Conservation (phyloP, 2,329 filamentous ascomycete genomes). For the Cladorrhinum sp. region DNA sequence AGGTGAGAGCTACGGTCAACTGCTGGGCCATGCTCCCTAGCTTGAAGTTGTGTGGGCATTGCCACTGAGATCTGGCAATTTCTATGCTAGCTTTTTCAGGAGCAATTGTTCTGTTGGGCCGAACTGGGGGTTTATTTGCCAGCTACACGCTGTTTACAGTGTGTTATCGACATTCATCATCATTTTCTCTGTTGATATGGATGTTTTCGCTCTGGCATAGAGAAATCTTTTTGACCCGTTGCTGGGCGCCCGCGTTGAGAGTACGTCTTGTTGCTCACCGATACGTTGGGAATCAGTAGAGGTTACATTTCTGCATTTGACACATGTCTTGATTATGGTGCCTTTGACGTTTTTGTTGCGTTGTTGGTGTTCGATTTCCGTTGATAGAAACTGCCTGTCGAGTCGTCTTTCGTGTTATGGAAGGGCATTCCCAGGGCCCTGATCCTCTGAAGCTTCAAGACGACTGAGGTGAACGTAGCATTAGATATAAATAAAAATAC, state of each 20-base stretch:
- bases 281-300: conserved; percentile 58
- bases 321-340: background rate
- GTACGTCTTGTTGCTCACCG: conserved; percentile 52
- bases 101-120: background rate
- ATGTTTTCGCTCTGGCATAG: conserved; percentile 58
- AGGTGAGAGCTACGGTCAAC: background rate
- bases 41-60: background rate
- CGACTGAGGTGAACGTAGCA: no score
- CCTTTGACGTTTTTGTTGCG: background rate
- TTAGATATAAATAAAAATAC: background rate
- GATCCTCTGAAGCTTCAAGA: no score
- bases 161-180: conserved; percentile 49
- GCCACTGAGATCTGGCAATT: background rate
- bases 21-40: background rate
- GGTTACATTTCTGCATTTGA: conserved; percentile 43
- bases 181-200: conserved; percentile 44
- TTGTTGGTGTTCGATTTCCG: background rate
- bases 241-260: conserved; percentile 58
- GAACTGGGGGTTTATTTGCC: conserved; percentile 21
- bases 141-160: conserved; percentile 25
- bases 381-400: no score
- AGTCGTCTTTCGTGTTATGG: no score
- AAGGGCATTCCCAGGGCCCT: background rate
- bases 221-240: conserved; percentile 47
- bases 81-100: background rate